Base-by-base conservation (phyloP, 805 yeast genomes). In the Cyberlindnera nakhonratchasimensis region DNA sequence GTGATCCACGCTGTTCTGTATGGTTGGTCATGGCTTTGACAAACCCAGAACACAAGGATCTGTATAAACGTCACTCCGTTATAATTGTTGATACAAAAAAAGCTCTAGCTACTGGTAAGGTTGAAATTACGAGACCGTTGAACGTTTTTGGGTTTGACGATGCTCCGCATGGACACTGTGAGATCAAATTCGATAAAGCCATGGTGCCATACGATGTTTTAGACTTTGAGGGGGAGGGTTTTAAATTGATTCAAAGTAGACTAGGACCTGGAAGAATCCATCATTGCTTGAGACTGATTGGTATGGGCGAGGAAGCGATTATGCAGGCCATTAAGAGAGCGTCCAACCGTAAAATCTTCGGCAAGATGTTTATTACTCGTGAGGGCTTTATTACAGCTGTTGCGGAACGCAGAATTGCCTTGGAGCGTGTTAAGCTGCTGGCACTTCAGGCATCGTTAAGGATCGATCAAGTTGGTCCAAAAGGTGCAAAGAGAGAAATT, bases 141-240 rank as follows among this genome's bases (percentile, higher is more conserved):
- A 45, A 54, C 16, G 77, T 79, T 1, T 72, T 75, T 54, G 85
- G 85, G 3, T 77, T 69, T 48, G 85, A 79, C 53, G 85, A 79
- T 54, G 83, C 84, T 21, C 86, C 86, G 4, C 85, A 79, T 56
- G 86, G 86, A n/a, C 85, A 80, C 54, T 74, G 75, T 64, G 84
- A 79, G 55, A 69, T 80, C 41, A 65, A 59, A 37, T 80, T 80
- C 57, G 60, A 66, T 25, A 63, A 74, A 53, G 72, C 67, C 46
- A 75, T 68, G 39, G 69, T 79, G 9, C 72, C 77, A 4, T 52
- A 48, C 17, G 71, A 67, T 8, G 50, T 59, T 14, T 67, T 71
- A 39, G 72, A 67, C 58, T 56, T 63, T n/a, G 63, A 76, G 42
- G 84, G 86, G 21, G 69, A 71, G 42, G 86, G 86, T 2, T 80